Evolutionary conservation across 352 stramenopile species (phyloP), one percentile per base, ranked within the genome.

Genomic region (Globisporangium nunn): DNA sequence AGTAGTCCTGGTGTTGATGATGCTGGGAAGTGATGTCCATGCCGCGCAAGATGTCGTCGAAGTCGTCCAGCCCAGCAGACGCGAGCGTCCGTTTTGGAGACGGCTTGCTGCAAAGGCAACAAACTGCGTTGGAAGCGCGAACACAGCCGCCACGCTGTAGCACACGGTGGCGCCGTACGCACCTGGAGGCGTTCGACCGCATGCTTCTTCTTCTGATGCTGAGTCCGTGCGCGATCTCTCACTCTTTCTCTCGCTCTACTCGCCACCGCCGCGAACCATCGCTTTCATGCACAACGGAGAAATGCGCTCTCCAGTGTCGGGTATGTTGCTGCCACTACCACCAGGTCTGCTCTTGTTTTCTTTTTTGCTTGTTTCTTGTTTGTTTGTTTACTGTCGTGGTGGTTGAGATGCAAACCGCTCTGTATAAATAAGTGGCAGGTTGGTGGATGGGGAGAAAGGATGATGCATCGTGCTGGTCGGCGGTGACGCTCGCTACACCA

Each of bases 51-150:
- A 81, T 56, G 40, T 71, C 62, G 43, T 84, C 70, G 12, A 80
- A 62, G 56, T 83, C 64, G 54, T 88, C 69, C 2, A 88, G 52
- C 15, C 77, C 78, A 2, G 81, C 78, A 55, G 73, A 75, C 31
- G 81, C 77, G 15, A 74, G 70, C 37, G 71, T 78, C 54, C 78
- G 75, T 48, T 91, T 88, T 47, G 76, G 77, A 50, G 78, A 76
- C 10, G 74, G 71, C 54, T 75, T 86, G 63, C 15, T 30, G 50
- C 40, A 30, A 14, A 41, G 33, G 35, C 35, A 41, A 11, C 35
- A 41, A 23, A 14, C 35, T 41, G 35, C 35, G 35, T 41, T 14
- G 35, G 35, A 41, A 10, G 35, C 35, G 35, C 35, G 35, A 41
- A 41, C 35, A 14, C 35, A 41, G 35, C 3, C 35, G 37, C 33